Conservation (phyloP, 306 rosid genomes). For the Begonia fuchsioides region DNA sequence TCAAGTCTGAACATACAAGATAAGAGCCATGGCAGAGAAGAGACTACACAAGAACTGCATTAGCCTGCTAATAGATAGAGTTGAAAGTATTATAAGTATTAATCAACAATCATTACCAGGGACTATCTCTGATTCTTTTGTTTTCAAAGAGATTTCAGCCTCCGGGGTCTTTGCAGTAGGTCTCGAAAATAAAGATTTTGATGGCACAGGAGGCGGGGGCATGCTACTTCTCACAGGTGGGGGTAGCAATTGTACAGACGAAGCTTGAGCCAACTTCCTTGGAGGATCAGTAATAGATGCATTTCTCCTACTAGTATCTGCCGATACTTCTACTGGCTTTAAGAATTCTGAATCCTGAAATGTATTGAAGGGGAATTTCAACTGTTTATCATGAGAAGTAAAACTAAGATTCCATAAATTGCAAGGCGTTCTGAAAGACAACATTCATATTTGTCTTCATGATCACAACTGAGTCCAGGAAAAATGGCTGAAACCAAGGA, state of each 20-base stretch:
- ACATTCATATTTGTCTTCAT: too few relatives aligned
- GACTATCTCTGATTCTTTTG: constrained; percentile 32
- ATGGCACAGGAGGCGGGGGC: constrained; percentile 57
- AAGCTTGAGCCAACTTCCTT: constrained; percentile 43
- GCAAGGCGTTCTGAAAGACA: not conserved
- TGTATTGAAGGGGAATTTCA: constrained; percentile 23
- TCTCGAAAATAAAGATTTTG: constrained; percentile 33
- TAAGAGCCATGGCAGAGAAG: too few relatives aligned
- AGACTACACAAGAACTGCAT: too few relatives aligned
- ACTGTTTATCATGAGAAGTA: constrained; percentile 23
- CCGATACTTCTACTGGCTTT: constrained; percentile 22
- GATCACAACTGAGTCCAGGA: too few relatives aligned
- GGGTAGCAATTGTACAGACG: constrained; percentile 35
- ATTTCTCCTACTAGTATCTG: constrained; percentile 39
- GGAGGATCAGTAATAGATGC: constrained; percentile 63
- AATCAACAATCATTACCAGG: constrained; percentile 41
- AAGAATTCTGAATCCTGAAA: constrained; percentile 40
- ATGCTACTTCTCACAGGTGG: constrained; percentile 29
- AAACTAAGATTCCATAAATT: not conserved
- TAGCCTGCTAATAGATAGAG: too few relatives aligned
- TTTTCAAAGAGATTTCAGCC: constrained; percentile 22
- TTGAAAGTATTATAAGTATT: too few relatives aligned
- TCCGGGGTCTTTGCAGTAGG: constrained; percentile 24
- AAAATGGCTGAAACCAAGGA: constrained; percentile 30
- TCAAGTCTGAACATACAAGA: not conserved